Evolutionary conservation across 73 alveolate species (phyloP), one percentile per base, ranked within the genome.

Genomic region (Symbiodinium natans): DNA sequence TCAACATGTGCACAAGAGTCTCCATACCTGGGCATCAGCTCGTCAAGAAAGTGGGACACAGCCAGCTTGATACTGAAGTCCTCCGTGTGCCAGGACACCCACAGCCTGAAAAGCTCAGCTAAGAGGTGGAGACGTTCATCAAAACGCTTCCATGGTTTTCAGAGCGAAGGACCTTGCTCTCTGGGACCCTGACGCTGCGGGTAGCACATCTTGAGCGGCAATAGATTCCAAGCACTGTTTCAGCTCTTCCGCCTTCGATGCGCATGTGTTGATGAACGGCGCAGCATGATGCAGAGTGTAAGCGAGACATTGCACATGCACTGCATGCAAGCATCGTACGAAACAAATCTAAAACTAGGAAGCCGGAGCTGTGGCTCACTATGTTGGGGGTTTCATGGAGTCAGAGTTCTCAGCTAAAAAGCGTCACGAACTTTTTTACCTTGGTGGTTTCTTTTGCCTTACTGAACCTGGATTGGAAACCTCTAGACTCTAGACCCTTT

Each of bases 21-120:
- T 10, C 83, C 36, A 33, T 36, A 41, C 96, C 96, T 90, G 21
- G 96, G 96, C 96, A 90, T 41, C 74, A 90, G 27, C 52, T 90
- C 96, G 5, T 90, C 96, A 25, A 90, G 3, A 0, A 43, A 63
- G n/a, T 68, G 87, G 36, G 73, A 46, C 27, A 71, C 96, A 21
- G 43, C n/a, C 48, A 68, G 52, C 39, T 71, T 82, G 29, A 90
- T 39, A 36, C 33, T 25, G 83, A 48, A 90, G 48, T 43, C 75
- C 6, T 39, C 31, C 42, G 96, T 52, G 38, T 71, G 43, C 96
- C 96, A 90, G n/a, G 88, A 90, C 33, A 90, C 87, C 96, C 96
- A 90, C 39, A 90, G 87, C 96, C 96, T 90, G 40, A 46, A 13
- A 13, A 46, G 13, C n/a, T n/a, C n/a, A 56, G 17, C 75, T 56